These are phyloP conservation scores for Ogataea henricii DNA, from an alignment of 805 yeast species.

Conservation along the genomic window DNA sequence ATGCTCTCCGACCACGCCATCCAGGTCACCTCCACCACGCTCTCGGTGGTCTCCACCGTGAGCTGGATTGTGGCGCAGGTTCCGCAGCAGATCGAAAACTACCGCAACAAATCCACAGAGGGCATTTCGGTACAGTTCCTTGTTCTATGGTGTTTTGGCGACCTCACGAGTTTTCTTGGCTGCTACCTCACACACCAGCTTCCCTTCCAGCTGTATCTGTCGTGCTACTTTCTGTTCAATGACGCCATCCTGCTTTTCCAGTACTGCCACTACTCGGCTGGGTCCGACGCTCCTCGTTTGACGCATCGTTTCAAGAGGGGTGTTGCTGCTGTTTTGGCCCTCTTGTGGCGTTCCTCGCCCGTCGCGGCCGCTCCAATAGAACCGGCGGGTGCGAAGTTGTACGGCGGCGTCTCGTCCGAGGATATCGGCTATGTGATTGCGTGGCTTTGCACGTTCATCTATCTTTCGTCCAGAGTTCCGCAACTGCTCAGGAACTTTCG, in stretches of 20 bases:
- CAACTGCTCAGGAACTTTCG: conserved; percentile 75
- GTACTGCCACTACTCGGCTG: conserved; percentile 61
- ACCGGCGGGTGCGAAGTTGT: background rate
- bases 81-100: conserved; percentile 39
- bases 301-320: background rate
- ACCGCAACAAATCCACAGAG: conserved; percentile 32
- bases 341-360: background rate
- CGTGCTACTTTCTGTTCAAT: conserved; percentile 70
- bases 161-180: conserved; percentile 50
- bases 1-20: conserved; percentile 4
- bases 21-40: conserved; percentile 18
- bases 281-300: background rate
- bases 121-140: conserved; percentile 36
- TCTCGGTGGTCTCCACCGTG: conserved; percentile 33
- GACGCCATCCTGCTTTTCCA: conserved; percentile 71
- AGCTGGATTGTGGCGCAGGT: conserved; percentile 40
- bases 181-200: conserved; percentile 76
- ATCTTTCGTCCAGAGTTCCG: conserved; percentile 79
- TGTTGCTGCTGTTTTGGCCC: background rate
- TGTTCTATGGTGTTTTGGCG: conserved; percentile 38
- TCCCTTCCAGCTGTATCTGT: conserved; percentile 75
- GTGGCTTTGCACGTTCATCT: conserved; percentile 77
- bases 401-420: background rate
- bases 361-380: background rate
- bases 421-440: conserved; percentile 51